phyloP scores from a whole-genome alignment of 306 rosid species.

The Glycine latifolia region DNA sequence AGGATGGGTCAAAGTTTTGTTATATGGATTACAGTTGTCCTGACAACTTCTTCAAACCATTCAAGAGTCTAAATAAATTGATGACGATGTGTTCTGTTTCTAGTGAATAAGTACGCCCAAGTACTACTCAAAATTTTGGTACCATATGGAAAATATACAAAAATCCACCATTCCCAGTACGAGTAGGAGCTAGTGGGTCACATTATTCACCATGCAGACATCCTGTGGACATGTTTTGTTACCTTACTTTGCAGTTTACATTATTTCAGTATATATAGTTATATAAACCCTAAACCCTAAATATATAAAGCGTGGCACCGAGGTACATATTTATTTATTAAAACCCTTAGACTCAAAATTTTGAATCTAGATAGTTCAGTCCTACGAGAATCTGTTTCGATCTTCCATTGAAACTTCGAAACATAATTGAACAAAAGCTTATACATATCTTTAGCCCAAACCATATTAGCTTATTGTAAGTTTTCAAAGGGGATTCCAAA shows the following conservation, averaged over 20 bases:
- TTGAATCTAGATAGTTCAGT: not conserved
- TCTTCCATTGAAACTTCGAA: not conserved
- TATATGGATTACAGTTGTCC: not conserved
- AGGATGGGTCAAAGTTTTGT: not conserved
- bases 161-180: not conserved
- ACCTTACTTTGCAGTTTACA: not conserved
- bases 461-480: not conserved
- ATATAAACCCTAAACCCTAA: no score
- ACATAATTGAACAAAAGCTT: not conserved
- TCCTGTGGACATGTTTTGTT: not conserved
- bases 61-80: not conserved
- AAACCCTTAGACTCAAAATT: not conserved
- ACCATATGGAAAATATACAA: not conserved
- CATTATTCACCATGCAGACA: not conserved
- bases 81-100: conserved; percentile 3
- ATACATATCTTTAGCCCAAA: not conserved
- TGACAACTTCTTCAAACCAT: not conserved
- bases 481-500: not conserved
- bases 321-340: no score
- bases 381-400: not conserved
- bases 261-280: no score
- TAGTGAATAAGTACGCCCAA: conserved; percentile 12
- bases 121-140: not conserved
- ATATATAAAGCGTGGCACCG: no score
- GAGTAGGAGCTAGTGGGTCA: not conserved